Evolutionary conservation across 2,329 filamentous ascomycete genomes (phyloP).

Genomic region (Colletotrichum lentis): DNA sequence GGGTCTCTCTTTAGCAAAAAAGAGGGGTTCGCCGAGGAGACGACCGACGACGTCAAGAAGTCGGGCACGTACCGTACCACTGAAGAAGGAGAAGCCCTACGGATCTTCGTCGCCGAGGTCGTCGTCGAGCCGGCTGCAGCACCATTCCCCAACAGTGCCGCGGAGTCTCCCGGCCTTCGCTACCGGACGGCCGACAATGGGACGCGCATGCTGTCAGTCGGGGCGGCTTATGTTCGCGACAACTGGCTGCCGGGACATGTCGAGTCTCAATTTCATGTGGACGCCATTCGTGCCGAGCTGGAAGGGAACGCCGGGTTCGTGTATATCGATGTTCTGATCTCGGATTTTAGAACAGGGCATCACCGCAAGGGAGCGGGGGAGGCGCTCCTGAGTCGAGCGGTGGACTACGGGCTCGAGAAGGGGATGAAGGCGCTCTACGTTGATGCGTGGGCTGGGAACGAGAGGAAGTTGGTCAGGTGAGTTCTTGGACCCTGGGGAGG

Average conservation of each 20-base stretch:
- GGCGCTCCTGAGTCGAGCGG: conserved; percentile 33
- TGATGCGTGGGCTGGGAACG: conserved; percentile 44
- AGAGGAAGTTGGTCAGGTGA: conserved; percentile 39
- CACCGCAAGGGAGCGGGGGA: conserved; percentile 29
- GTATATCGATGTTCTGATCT: conserved; percentile 39
- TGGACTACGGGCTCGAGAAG: conserved; percentile 14
- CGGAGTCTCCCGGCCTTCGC: background rate
- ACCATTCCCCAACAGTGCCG: background rate
- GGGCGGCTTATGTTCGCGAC: conserved; percentile 19
- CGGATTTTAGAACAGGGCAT: conserved; percentile 34
- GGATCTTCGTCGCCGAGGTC: conserved; percentile 44
- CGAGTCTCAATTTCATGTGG: background rate
- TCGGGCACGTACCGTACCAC: conserved; percentile 42
- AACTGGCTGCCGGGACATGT: conserved; percentile 36
- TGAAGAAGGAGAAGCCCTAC: conserved; percentile 40
- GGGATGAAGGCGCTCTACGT: conserved; percentile 41
- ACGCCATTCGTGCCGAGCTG: conserved; percentile 10
- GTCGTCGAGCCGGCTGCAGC: conserved; percentile 30
- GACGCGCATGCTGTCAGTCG: conserved; percentile 20
- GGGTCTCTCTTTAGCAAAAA: conserved; percentile 42
- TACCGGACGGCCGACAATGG: conserved; percentile 14
- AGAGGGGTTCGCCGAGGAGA: conserved; percentile 40
- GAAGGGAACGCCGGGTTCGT: conserved; percentile 24
- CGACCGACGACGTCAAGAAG: conserved; percentile 38
- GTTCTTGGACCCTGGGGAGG: background rate